Evolutionary conservation across 176 grass and related monocot genomes (phyloP).

Genomic region (Cenchrus americanus): DNA sequence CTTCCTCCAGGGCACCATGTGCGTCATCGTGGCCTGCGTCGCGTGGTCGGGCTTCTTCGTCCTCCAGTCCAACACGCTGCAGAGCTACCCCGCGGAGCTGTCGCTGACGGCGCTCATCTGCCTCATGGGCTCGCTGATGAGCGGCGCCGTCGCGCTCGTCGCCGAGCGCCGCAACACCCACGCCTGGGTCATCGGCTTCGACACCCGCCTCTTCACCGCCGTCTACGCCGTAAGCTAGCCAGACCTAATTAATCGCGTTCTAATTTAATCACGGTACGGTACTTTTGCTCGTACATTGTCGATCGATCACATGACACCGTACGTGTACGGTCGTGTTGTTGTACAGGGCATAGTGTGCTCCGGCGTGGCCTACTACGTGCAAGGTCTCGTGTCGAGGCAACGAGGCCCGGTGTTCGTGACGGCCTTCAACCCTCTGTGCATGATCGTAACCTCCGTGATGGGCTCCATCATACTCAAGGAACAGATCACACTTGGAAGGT

Average conservation of each 20-base stretch:
- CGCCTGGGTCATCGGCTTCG: conserved; percentile 80
- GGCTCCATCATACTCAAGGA: conserved; percentile 85
- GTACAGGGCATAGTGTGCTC: conserved; percentile 86
- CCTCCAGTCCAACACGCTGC: conserved; percentile 75
- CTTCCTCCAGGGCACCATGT: conserved; percentile 68
- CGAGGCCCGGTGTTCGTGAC: conserved; percentile 94
- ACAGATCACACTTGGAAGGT: conserved; percentile 86
- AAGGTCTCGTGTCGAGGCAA: conserved; percentile 72
- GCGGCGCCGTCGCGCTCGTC: conserved; percentile 63
- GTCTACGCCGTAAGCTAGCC: conserved; percentile 63
- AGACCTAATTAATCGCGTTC: too few relatives aligned
- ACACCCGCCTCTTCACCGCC: conserved; percentile 84
- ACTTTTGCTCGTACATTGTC: too few relatives aligned
- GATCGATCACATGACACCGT: too few relatives aligned
- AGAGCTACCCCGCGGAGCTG: conserved; percentile 74
- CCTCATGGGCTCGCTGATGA: conserved; percentile 64
- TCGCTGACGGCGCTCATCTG: conserved; percentile 81
- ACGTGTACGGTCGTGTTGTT: too few relatives aligned
- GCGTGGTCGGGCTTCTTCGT: conserved; percentile 87
- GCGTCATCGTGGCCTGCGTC: conserved; percentile 61
- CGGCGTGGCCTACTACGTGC: conserved; percentile 90
- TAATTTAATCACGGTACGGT: too few relatives aligned
- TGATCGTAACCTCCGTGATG: conserved; percentile 87
- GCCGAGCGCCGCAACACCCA: conserved; percentile 63
- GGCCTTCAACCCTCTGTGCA: conserved; percentile 97